A percentile compares a stretch with the other conserved stretches of the same genome.
Conservation (phyloP, 1,284 basidiomycete genomes). For the Golubevia pallescens region DNA sequence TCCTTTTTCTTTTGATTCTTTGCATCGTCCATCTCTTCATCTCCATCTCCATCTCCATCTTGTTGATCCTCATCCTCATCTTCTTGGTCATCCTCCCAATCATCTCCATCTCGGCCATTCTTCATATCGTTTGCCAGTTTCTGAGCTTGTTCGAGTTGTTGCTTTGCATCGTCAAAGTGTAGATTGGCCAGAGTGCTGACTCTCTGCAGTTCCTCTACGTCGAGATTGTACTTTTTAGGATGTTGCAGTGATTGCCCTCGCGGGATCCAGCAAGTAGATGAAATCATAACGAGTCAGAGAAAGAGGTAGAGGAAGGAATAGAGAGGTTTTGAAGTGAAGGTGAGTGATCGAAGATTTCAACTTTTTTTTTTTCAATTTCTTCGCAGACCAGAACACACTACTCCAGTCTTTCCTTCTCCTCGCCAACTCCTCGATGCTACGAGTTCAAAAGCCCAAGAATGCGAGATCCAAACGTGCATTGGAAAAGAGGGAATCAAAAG, state of each 20-base stretch:
- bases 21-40: conserved; percentile 68
- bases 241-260: conserved; percentile 78
- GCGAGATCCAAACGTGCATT: conserved; percentile 93
- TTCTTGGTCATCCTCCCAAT: conserved; percentile 23
- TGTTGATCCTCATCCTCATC: conserved; percentile 35
- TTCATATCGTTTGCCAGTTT: conserved; percentile 21
- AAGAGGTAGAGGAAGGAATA: background rate
- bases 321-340: background rate
- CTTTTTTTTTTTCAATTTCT: no score
- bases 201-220: conserved; percentile 86
- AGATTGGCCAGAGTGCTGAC: conserved; percentile 86
- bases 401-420: no score
- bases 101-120: conserved; percentile 31
- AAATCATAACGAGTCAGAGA: conserved; percentile 63
- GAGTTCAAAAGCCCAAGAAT: conserved; percentile 81
- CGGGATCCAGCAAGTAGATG: conserved; percentile 76
- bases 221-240: conserved; percentile 86
- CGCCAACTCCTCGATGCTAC: background rate
- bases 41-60: conserved; percentile 55
- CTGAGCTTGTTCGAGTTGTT: conserved; percentile 73
- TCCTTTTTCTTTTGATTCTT: conserved; percentile 66
- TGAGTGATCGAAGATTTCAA: no score
- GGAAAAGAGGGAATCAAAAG: conserved; percentile 83
- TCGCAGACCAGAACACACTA: no score
- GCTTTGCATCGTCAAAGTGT: conserved; percentile 83